Base-by-base conservation (phyloP, 345 rosid species). In the Xanthoceras sorbifolium region DNA sequence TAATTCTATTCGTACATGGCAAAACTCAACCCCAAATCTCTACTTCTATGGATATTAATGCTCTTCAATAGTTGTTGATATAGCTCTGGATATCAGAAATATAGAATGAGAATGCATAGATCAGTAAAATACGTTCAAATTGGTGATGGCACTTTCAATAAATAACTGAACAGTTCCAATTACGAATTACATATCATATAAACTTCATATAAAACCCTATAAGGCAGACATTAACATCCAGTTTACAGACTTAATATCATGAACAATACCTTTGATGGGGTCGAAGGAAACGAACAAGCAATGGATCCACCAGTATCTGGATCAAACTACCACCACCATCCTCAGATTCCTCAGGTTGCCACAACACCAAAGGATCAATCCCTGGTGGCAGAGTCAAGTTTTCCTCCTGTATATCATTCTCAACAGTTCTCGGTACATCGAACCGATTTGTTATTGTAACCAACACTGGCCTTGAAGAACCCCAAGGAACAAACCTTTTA, bases 401-500 rank as follows among this genome's bases (percentile, higher is more conserved):
- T 81, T 91, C 97, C 83, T 87, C 91, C 76, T 62, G 90, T 28
- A 38, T 88, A 31, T 81, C 85, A 31, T 60, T 83, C 78, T 76
- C 88, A 44, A 60, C 77, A 66, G 52, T 63, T 9, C 74, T 11
- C 9, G 83, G 76, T 69, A 55, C 50, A 64, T 67, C 80, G 14
- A 85, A 69, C 71, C 62, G 82, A 73, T 82, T 83, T 60, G 86
- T 81, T 79, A 87, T 77, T 67, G 82, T 71, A 79, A 90, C 83
- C 80, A 87, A 80, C 50, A 85, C 85, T n/a, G 97, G 95, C 77
- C 74, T 85, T 2, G 88, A 84, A 71, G 94, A 89, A 36, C 98
- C 97, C 98, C 98, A 93, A 1, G 99, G 99, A 66, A 96, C 95
- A 82, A 96, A 96, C 29, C 97, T 81, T 78, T 91, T 96, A 18